Conservation (phyloP, 139 green algal species). For the Gonium pectorale region DNA sequence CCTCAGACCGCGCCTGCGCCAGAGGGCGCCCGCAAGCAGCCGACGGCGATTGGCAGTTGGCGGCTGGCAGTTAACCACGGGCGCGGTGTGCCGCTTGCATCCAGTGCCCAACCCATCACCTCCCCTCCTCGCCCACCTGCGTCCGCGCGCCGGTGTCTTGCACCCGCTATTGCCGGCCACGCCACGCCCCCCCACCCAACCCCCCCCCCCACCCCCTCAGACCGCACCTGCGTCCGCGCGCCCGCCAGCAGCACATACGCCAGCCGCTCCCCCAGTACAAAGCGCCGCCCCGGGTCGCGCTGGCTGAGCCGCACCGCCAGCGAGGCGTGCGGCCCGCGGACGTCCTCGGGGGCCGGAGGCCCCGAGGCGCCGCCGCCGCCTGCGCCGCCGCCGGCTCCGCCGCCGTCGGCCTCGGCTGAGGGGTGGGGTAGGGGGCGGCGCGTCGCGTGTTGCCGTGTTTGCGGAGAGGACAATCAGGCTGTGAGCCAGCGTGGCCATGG, state of each 20-base stretch:
- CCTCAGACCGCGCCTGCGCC: not conserved
- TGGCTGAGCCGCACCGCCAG: slow-evolving; percentile 72
- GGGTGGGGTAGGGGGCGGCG: not conserved
- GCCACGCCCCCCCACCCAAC: not conserved
- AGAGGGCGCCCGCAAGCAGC: too few species aligned
- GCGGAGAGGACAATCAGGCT: too few species aligned
- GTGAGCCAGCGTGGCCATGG: too few species aligned
- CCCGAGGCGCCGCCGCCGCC: slow-evolving; percentile 9
- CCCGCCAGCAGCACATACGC: slow-evolving; percentile 83
- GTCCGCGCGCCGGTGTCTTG: too few species aligned
- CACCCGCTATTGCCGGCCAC: too few species aligned
- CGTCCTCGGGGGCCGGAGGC: slow-evolving; percentile 55
- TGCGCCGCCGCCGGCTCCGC: not conserved
- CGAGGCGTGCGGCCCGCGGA: slow-evolving; percentile 72
- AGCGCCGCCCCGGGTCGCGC: slow-evolving; percentile 73
- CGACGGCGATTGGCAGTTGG: too few species aligned
- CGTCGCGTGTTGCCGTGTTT: too few species aligned
- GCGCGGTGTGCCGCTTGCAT: too few species aligned
- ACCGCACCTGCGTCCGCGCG: not conserved
- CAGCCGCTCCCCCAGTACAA: slow-evolving; percentile 85
- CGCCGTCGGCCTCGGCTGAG: not conserved
- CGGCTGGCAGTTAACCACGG: too few species aligned
- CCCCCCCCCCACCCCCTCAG: not conserved
- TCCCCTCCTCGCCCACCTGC: too few species aligned
- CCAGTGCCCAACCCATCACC: too few species aligned